phyloP scores from a whole-genome alignment of 129 eudicot genomes.

The Flaveria linearis region DNA sequence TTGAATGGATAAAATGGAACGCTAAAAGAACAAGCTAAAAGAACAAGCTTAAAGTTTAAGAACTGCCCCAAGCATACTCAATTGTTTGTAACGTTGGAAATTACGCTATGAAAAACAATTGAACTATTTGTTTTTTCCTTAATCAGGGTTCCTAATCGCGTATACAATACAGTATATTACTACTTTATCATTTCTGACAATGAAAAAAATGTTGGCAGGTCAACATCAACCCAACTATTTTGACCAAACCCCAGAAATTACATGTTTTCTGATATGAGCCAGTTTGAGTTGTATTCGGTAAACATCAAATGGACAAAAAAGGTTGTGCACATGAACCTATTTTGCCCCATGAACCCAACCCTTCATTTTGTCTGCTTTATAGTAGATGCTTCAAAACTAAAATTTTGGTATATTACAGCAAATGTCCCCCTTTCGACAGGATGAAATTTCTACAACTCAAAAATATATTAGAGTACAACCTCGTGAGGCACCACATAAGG shows the following conservation, averaged over 20 bases:
- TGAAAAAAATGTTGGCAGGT: neutral
- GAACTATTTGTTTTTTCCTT: neutral
- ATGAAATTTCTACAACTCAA: neutral
- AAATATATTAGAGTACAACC: constrained; percentile 33
- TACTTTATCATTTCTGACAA: neutral
- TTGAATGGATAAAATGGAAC: neutral
- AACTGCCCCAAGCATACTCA: neutral
- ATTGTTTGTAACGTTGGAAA: neutral
- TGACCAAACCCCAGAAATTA: neutral
- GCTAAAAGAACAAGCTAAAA: neutral
- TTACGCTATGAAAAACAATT: neutral
- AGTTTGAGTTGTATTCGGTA: neutral
- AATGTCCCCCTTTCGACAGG: neutral
- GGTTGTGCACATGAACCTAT: neutral
- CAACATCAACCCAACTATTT: neutral
- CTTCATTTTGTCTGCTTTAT: neutral
- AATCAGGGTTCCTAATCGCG: neutral
- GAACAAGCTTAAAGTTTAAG: neutral
- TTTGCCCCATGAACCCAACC: neutral
- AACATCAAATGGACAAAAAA: neutral
- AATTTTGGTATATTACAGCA: neutral
- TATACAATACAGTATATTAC: neutral
- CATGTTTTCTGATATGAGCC: neutral
- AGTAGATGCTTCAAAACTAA: neutral
- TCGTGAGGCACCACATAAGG: constrained; percentile 61